These are phyloP conservation scores for Carex parvula DNA, from an alignment of 176 grass and related monocot genomes.

Conservation along the genomic window DNA sequence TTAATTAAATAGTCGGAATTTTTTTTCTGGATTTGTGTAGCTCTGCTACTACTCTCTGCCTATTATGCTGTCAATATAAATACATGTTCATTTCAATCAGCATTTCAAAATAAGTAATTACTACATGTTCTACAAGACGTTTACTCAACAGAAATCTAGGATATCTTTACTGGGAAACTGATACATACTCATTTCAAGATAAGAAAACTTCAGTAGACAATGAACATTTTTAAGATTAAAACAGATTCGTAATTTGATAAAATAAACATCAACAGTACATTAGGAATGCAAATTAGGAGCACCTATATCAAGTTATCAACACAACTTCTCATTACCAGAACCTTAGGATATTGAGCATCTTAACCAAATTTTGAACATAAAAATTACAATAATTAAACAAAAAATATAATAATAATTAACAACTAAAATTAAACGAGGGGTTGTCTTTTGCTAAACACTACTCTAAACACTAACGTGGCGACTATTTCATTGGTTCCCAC, in stretches of 20 bases:
- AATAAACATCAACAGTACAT: not conserved
- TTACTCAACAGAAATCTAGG: not conserved
- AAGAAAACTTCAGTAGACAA: not conserved
- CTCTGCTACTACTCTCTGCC: not conserved
- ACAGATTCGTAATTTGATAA: not conserved
- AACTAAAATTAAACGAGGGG: too few relatives aligned
- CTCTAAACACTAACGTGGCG: too few relatives aligned
- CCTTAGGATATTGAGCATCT: not conserved
- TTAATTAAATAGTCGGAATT: not conserved
- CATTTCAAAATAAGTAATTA: not conserved
- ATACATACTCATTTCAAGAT: not conserved
- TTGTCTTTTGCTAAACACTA: too few relatives aligned
- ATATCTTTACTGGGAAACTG: not conserved
- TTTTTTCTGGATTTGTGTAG: not conserved
- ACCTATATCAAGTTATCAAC: not conserved
- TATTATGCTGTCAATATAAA: not conserved
- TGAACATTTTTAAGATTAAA: not conserved
- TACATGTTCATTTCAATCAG: not conserved
- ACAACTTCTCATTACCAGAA: not conserved
- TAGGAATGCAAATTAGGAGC: not conserved
- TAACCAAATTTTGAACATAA: slow-evolving; percentile 15
- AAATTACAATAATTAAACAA: not conserved
- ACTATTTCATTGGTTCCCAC: slow-evolving; percentile 28
- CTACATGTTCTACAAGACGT: not conserved
- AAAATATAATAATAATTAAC: not conserved